Conservation (phyloP, 2,329 filamentous ascomycete genomes). For the Talaromyces marneffei region DNA sequence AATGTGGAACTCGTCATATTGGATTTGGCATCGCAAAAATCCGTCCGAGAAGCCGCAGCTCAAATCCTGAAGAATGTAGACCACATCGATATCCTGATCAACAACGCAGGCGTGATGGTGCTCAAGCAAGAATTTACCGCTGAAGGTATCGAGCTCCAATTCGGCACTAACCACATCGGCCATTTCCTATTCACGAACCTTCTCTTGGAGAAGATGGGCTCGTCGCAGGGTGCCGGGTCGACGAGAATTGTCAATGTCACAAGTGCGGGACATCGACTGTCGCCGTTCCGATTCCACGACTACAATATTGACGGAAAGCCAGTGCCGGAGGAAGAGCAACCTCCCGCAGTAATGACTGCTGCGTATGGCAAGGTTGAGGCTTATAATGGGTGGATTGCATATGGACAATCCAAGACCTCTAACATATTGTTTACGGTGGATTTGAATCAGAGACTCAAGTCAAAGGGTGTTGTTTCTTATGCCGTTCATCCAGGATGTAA, state of each 20-base stretch:
- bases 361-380: conserved; percentile 5
- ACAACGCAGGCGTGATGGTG: conserved; percentile 32
- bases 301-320: conserved; percentile 21
- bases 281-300: conserved; percentile 26
- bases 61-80: background rate
- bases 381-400: conserved; percentile 21
- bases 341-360: conserved; percentile 3
- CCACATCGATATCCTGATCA: conserved; percentile 28
- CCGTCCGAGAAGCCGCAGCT: background rate
- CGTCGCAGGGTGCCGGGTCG: background rate
- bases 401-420: conserved; percentile 40
- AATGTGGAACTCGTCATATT: conserved; percentile 13
- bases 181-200: conserved; percentile 25
- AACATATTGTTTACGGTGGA: conserved; percentile 38
- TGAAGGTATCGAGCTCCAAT: conserved; percentile 29
- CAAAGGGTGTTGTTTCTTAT: conserved; percentile 30
- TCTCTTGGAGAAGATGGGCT: background rate
- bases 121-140: conserved; percentile 20
- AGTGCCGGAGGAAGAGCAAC: conserved; percentile 14
- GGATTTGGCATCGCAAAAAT: conserved; percentile 9
- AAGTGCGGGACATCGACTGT: conserved; percentile 22
- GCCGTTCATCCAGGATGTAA: conserved; percentile 37
- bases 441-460: conserved; percentile 25
- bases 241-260: conserved; percentile 22
- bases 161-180: conserved; percentile 33